Evolutionary conservation across 768 basidiomycete genomes (phyloP).

Genomic region (Trametes coccinea): DNA sequence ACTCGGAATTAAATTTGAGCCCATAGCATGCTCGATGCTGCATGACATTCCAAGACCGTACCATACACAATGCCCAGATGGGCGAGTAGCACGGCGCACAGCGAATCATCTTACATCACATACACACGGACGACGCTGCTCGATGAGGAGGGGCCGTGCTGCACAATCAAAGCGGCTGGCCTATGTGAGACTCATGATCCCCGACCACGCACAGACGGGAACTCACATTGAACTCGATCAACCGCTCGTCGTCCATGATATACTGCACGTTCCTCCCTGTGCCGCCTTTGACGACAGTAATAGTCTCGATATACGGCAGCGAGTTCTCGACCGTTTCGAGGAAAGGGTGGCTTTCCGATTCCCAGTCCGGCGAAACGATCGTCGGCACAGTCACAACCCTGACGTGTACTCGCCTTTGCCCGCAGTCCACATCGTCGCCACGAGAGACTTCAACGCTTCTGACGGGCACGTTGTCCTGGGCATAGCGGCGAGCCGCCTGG

Average conservation of each 20-base stretch:
- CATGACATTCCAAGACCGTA: too few relatives aligned
- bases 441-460: background rate
- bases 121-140: too few relatives aligned
- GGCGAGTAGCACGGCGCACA: too few relatives aligned
- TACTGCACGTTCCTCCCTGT: slow-evolving; percentile 32
- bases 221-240: slow-evolving; percentile 41
- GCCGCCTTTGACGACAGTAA: slow-evolving; percentile 19
- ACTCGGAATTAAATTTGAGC: too few relatives aligned
- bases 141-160: too few relatives aligned
- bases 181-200: too few relatives aligned
- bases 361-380: slow-evolving; percentile 9
- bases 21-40: too few relatives aligned
- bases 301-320: slow-evolving; percentile 34
- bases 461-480: background rate
- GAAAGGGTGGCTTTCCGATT: slow-evolving; percentile 24
- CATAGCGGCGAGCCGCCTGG: background rate
- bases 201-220: too few relatives aligned
- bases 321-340: slow-evolving; percentile 19
- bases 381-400: slow-evolving; percentile 15
- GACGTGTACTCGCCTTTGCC: background rate
- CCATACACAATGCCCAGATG: too few relatives aligned
- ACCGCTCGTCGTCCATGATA: slow-evolving; percentile 46
- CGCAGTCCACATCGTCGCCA: too few relatives aligned
- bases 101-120: too few relatives aligned
- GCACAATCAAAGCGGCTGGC: too few relatives aligned